These are phyloP conservation scores for Iris pallida DNA, from an alignment of 116 monocot species.

Conservation along the genomic window DNA sequence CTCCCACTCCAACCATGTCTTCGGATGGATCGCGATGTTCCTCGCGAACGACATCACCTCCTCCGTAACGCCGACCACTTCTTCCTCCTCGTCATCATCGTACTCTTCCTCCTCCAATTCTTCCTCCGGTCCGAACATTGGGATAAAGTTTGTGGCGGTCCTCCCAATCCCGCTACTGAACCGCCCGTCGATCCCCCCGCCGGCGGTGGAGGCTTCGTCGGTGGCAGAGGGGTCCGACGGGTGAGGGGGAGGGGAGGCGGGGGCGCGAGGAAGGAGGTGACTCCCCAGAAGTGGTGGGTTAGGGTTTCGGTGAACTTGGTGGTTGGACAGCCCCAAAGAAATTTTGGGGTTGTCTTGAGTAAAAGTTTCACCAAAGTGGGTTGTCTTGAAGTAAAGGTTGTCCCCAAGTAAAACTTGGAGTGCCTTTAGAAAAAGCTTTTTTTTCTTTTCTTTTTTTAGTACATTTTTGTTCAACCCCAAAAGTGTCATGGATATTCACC, in stretches of 20 bases:
- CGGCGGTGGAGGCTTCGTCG: no score
- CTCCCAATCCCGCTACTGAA: conserved; percentile 68
- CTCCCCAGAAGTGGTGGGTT: conserved; percentile 21
- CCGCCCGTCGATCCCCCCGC: conserved; percentile 63
- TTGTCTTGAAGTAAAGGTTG: no score
- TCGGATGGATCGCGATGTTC: conserved; percentile 73
- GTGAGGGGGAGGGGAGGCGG: conserved; percentile 2
- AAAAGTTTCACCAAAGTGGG: no score
- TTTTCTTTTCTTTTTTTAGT: no score
- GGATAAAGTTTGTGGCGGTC: conserved; percentile 69
- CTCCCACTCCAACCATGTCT: conserved; percentile 89
- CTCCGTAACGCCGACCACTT: conserved; percentile 62
- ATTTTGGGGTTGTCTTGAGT: no score
- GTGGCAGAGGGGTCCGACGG: no score
- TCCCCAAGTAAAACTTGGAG: no score
- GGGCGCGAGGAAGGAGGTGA: conserved; percentile 22
- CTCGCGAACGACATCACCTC: conserved; percentile 72
- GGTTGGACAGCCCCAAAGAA: no score
- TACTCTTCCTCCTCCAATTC: conserved; percentile 39
- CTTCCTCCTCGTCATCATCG: conserved; percentile 17
- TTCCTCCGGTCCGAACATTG: conserved; percentile 41
- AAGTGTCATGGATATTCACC: no score
- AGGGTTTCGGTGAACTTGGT: conserved; percentile 25
- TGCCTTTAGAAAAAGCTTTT: no score
- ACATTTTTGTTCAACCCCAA: no score